Base-by-base conservation (phyloP, 2,329 filamentous ascomycete genomes). In the Colletotrichum sp. region DNA sequence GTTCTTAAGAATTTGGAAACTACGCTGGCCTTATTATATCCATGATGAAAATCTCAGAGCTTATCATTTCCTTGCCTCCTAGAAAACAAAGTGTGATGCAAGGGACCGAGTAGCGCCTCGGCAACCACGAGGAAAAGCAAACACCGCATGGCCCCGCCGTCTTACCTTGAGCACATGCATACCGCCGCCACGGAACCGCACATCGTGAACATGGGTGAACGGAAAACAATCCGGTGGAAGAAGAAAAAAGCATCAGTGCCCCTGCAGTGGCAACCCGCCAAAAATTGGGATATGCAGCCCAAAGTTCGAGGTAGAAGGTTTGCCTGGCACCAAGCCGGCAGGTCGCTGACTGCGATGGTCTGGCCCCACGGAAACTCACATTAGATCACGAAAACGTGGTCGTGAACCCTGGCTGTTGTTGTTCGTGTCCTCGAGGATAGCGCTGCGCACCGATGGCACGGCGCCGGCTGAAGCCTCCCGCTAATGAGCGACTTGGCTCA, bases 41-140 rank as follows among this genome's bases (percentile, higher is more conserved):
- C 32, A 30, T 34, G n/a, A 24, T 32, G 18, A n/a, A 21, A 24
- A 48, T 30, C 13, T 32, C 34, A 28, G 4, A 64, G 18, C 61
- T 39, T 12, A 64, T 64, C 34, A 34, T 48, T 30, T 59, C 21
- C 16, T 16, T 34, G 9, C 24, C 5, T 64, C 39, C 32, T 5
- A 67, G 39, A 26, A 30, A 64, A 63, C 16, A 26, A 24, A 61
- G 30, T 65, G 39, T 24, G n/a, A 72, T 72, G 68, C 68, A 72
- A 75, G 72, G 68, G 61, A 48, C 39, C 32, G 30, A 34, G 32
- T 64, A 64, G 73, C 69, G 69, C 63, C 73, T 72, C 57, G 36
- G 73, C 73, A 68, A 68, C 69, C 61, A 36, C 30, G 18, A 26
- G 69, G 69, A 67, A 75, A 75, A 72, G 69, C 73, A 72, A 75